Evolutionary conservation across 2,329 filamentous ascomycete genomes (phyloP).

Genomic region (Emericellopsis atlantica): DNA sequence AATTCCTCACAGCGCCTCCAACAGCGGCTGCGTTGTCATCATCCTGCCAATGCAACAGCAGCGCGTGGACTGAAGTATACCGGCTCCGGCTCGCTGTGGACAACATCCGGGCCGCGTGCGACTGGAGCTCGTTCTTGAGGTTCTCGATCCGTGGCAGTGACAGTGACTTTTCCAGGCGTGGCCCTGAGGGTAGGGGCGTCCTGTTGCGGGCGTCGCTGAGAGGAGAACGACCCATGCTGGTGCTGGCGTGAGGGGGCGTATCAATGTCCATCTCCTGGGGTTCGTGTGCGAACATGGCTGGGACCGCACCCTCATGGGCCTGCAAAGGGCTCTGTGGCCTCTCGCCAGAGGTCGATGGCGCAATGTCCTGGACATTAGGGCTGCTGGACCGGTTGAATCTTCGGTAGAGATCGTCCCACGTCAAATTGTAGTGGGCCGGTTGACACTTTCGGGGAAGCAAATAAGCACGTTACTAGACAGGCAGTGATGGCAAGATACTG

Average conservation of each 20-base stretch:
- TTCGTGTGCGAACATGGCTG: constrained; percentile 27
- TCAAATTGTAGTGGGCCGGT: constrained; percentile 47
- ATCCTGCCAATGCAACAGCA: constrained; percentile 45
- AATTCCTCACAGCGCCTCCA: constrained; percentile 27
- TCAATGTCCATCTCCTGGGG: constrained; percentile 45
- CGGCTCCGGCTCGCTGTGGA: constrained; percentile 36
- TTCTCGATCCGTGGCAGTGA: constrained; percentile 36
- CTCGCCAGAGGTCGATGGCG: constrained; percentile 24
- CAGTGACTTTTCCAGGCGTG: constrained; percentile 37
- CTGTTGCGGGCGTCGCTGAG: constrained; percentile 36
- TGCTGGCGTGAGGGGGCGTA: constrained; percentile 18
- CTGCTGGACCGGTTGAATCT: constrained; percentile 42
- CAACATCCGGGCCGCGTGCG: constrained; percentile 33
- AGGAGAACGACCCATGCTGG: constrained; percentile 18
- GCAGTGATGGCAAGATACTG: background rate
- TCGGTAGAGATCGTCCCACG: constrained; percentile 43
- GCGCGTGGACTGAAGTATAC: constrained; percentile 37
- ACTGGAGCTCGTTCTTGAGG: constrained; percentile 39
- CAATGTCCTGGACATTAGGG: constrained; percentile 35
- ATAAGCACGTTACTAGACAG: constrained; percentile 3
- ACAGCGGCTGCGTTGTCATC: constrained; percentile 31
- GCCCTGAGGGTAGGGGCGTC: constrained; percentile 43
- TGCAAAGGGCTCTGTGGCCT: constrained; percentile 32
- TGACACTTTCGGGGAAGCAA: constrained; percentile 31
- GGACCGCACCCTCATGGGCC: constrained; percentile 20